Percentiles rank a stretch among this genome's conserved stretches.
Conservation (phyloP, 2,329 filamentous ascomycete species). For the Venturia effusa region DNA sequence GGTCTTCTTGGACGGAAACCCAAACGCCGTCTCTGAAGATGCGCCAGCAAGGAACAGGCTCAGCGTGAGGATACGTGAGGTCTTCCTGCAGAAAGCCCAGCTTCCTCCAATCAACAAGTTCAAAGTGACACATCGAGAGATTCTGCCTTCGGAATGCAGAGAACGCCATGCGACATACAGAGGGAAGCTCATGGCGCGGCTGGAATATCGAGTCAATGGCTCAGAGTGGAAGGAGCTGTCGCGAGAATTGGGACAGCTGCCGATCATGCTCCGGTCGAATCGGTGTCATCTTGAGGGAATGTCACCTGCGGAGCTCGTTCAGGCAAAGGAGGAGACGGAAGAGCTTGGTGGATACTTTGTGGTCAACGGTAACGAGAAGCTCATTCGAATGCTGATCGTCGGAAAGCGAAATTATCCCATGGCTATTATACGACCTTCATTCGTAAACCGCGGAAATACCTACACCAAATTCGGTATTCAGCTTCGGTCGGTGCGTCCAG, state of each 20-base stretch:
- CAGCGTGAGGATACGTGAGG: constrained; percentile 65
- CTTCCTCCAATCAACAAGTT: constrained; percentile 77
- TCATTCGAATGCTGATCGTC: constrained; percentile 84
- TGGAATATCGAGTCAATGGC: constrained; percentile 81
- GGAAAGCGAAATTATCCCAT: constrained; percentile 89
- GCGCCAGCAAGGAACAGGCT: constrained; percentile 60
- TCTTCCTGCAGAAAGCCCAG: constrained; percentile 72
- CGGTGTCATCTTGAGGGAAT: constrained; percentile 82
- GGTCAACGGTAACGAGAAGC: constrained; percentile 94
- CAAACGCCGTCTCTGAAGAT: constrained; percentile 37
- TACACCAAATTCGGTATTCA: constrained; percentile 90
- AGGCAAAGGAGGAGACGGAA: constrained; percentile 87
- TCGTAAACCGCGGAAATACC: constrained; percentile 71
- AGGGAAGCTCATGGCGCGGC: constrained; percentile 69
- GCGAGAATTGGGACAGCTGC: constrained; percentile 77
- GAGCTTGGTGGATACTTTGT: constrained; percentile 96
- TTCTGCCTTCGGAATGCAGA: constrained; percentile 85
- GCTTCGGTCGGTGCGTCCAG: constrained; percentile 84
- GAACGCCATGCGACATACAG: constrained; percentile 88
- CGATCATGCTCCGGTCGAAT: constrained; percentile 89
- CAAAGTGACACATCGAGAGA: constrained; percentile 63
- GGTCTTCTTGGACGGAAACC: constrained; percentile 71
- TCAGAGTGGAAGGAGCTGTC: constrained; percentile 73
- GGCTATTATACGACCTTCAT: constrained; percentile 85
- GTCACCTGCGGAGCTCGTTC: constrained; percentile 70